phyloP scores from a whole-genome alignment of 2,329 filamentous ascomycete genomes.

The Clonostachys byssicola region DNA sequence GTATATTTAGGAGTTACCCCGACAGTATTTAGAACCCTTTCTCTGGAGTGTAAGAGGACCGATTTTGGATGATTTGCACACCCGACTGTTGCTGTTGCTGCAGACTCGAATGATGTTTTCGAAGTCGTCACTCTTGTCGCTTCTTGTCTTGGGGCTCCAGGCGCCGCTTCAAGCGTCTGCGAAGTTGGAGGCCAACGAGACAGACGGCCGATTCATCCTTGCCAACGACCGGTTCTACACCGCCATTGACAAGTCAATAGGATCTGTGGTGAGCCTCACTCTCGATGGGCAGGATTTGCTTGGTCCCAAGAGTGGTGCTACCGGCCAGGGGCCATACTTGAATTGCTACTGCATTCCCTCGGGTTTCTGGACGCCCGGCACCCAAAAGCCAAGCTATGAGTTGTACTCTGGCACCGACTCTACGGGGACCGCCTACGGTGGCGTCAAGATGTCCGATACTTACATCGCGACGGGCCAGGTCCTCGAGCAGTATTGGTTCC shows the following conservation, averaged over 20 bases:
- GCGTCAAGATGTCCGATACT: slow-evolving; percentile 54
- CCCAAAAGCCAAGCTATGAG: slow-evolving; percentile 35
- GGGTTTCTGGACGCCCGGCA: slow-evolving; percentile 56
- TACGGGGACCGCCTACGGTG: slow-evolving; percentile 48
- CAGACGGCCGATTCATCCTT: slow-evolving; percentile 23
- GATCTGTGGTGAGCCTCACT: slow-evolving; percentile 25
- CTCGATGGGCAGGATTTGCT: slow-evolving; percentile 43
- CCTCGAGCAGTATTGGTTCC: slow-evolving; percentile 62
- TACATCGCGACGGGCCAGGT: slow-evolving; percentile 54
- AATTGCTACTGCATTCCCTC: slow-evolving; percentile 60
- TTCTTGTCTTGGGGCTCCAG: slow-evolving; percentile 8
- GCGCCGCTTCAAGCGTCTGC: slow-evolving; percentile 14
- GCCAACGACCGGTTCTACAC: slow-evolving; percentile 30
- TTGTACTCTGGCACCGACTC: slow-evolving; percentile 40
- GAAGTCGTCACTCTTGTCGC: slow-evolving; percentile 6
- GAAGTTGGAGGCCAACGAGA: slow-evolving; percentile 24
- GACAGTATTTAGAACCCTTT: too few species aligned
- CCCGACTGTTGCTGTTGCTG: too few species aligned
- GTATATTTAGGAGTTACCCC: too few species aligned
- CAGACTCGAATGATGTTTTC: too few species aligned
- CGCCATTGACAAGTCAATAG: slow-evolving; percentile 27
- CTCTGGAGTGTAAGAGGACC: too few species aligned
- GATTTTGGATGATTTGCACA: too few species aligned
- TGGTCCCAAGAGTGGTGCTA: slow-evolving; percentile 25
- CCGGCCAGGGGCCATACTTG: slow-evolving; percentile 52